Evolutionary conservation across 495 filamentous ascomycete species (phyloP).

Genomic region (Hamigera avellanea): DNA sequence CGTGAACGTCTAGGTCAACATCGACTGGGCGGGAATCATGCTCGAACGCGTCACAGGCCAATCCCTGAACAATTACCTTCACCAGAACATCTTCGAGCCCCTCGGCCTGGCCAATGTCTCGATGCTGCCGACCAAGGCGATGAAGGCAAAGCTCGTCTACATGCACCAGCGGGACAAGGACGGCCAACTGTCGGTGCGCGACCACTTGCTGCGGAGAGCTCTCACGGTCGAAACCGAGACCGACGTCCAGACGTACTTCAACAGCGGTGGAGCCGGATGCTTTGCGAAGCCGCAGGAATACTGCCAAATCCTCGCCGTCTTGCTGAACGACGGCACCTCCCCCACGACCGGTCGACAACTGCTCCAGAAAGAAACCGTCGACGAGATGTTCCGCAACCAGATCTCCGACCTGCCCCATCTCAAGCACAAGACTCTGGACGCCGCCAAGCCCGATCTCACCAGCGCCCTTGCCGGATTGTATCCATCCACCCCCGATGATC

Average conservation of each 20-base stretch:
- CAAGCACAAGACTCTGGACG: constrained; percentile 26
- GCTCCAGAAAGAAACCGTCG: constrained; percentile 37
- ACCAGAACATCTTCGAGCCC: constrained; percentile 44
- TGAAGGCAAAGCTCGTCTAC: constrained; percentile 36
- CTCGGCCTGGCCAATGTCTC: constrained; percentile 40
- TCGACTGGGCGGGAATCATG: constrained; percentile 50
- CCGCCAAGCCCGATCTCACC: constrained; percentile 40
- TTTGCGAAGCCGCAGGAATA: constrained; percentile 46
- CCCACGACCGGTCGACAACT: constrained; percentile 36
- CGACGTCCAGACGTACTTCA: constrained; percentile 27
- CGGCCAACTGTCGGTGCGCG: constrained; percentile 26
- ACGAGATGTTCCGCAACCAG: constrained; percentile 50
- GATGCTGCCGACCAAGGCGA: constrained; percentile 40
- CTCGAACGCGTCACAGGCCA: constrained; percentile 40
- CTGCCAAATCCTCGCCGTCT: constrained; percentile 31
- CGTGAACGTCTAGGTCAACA: constrained; percentile 24
- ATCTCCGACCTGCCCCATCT: constrained; percentile 43
- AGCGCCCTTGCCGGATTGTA: constrained; percentile 36
- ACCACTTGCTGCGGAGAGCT: constrained; percentile 36
- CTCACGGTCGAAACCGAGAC: constrained; percentile 21
- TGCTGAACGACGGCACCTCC: constrained; percentile 39
- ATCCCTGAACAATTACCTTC: constrained; percentile 44
- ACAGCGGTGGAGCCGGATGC: constrained; percentile 44
- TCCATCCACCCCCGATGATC: constrained; percentile 34
- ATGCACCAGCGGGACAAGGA: constrained; percentile 35